Base-by-base conservation (phyloP, 139 green algal species). In the Edaphochlamys debaryana region DNA sequence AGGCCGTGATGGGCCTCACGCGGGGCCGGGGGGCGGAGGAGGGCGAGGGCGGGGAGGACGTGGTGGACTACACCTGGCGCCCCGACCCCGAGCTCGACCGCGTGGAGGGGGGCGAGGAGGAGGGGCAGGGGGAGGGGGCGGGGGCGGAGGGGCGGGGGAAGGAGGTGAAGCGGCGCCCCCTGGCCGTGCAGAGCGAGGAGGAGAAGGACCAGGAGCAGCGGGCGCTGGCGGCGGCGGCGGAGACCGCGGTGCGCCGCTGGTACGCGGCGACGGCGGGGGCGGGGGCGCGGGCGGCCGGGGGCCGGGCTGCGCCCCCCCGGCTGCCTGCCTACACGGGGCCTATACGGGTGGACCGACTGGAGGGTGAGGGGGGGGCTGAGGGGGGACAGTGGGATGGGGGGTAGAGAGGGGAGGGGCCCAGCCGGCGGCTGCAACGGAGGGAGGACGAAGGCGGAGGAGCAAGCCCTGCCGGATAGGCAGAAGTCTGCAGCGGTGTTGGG, bases 21-120 rank as follows among this genome's bases (percentile, higher is more conserved):
- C 56, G 22, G 23, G 34, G 40, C 32, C 2, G 1, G 40, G 9
- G 48, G 40, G 8, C 1, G 68, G 27, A 37, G 27, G 29, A 38
- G 27, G 68, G 41, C 29, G 50, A 63, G 41, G 8, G 4, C 32
- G 50, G 50, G 11, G 52, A 22, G 40, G 41, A 84, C 17, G 74
- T 80, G 67, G 75, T 84, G 75, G 83, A 87, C 62, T 84, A 64
- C 74, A 87, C 56, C 4, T 87, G 75, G 74, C 20, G 4, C 0
- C 67, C 67, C 4, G 83, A 87, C 50, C 67, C 36, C 19, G 83
- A 80, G 13, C 83, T 87, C 40, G 83, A 87, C 32, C 32, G 32
- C 1, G 38, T 68, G n/a, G 83, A 84, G 67, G 75, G 32, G 36
- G 82, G 79, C n/a, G 40, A 41, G n/a, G 56, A 40, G 23, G 63